A percentile compares a stretch with the other conserved stretches of the same genome.
phyloP scores from a whole-genome alignment of 176 grass and related monocot genomes.

The Hsuehochloa calcarea region DNA sequence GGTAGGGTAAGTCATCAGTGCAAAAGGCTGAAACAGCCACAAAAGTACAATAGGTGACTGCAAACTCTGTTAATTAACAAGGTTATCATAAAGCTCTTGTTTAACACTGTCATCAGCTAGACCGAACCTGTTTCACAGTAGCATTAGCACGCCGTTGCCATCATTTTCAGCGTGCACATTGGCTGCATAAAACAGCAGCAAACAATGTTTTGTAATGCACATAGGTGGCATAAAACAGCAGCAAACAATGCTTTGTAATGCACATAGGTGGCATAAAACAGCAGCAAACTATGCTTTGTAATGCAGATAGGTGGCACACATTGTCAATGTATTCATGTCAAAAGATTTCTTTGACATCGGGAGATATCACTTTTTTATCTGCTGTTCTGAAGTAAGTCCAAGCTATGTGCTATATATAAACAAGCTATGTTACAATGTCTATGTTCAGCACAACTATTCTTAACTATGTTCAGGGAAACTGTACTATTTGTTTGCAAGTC shows the following conservation, averaged over 20 bases:
- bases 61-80: background rate
- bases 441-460: too few relatives aligned
- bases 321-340: background rate
- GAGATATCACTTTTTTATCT: background rate
- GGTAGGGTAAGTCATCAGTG: background rate
- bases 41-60: background rate
- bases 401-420: background rate
- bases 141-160: background rate
- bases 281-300: background rate
- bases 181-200: background rate
- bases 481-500: background rate
- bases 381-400: background rate
- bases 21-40: background rate
- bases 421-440: background rate
- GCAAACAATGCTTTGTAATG: too few relatives aligned
- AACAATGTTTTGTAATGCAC: too few relatives aligned
- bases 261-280: too few relatives aligned
- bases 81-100: background rate
- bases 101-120: background rate
- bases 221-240: too few relatives aligned
- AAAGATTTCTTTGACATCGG: background rate
- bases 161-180: constrained; percentile 17
- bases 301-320: background rate
- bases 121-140: background rate
- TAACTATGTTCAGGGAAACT: background rate